Evolutionary conservation across 1,139 yeast genomes (phyloP), one percentile per base, ranked within the genome.

Genomic region (Blastobotrys serpentis): DNA sequence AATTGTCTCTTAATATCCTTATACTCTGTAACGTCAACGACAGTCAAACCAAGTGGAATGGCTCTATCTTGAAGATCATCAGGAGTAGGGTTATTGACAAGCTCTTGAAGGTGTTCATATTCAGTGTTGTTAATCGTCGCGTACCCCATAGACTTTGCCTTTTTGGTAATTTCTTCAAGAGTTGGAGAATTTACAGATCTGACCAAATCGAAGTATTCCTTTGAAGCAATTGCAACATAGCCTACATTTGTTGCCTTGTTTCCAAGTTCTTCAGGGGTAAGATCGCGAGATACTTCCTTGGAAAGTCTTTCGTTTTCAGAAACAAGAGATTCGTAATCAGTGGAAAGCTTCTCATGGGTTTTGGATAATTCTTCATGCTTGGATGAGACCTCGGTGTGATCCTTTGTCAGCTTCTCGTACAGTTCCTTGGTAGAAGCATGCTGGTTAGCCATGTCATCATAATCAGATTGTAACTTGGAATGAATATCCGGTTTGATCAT

Each of bases 161-260:
- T 46, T 7, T 43, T 36, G 19, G 46, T 43, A 23, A 60, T 36
- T 17, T 58, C 52, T 2, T 54, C 60, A 13, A 50, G 21, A 11
- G 45, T 46, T 17, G 53, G 54, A n/a, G 44, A 26, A n/a, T 49
- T 36, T 6, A 39, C 49, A 10, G 33, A 19, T 8, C 48, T 41
- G 13, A 46, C 42, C 34, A 50, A 36, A 7, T 48, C 45, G 10
- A 25, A 43, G 39, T 49, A 41, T 22, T 47, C 52, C 32, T 50
- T 43, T 16, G 44, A 7, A 32, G 49, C 46, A 39, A 50, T 34
- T 2, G 76, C 52, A 6, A 58, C 58, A 30, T 65, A 61, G 1
- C 71, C 71, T 13, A 62, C 48, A 16, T 52, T 56, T 1, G 52
- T 43, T 0, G 78, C 76, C 46, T 67, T 66, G 4, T 61, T 62